A percentile compares a stretch with the other conserved stretches of the same genome.
These are phyloP conservation scores for Quercus phellos DNA, from an alignment of 331 rosid species.

Conservation along the genomic window DNA sequence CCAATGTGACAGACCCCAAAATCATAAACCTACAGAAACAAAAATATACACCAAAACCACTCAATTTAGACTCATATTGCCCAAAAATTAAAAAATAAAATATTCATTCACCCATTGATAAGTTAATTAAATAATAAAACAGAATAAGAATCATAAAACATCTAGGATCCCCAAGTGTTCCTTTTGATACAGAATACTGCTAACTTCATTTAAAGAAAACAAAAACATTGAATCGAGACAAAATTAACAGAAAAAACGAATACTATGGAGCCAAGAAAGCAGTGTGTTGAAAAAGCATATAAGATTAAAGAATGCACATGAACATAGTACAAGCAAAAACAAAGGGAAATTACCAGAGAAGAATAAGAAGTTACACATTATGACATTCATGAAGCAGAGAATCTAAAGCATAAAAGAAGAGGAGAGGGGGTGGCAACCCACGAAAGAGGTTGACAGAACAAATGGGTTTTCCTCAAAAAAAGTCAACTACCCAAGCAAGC, in stretches of 20 bases:
- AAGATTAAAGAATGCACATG: background rate
- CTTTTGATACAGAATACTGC: background rate
- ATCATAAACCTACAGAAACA: conserved; percentile 18
- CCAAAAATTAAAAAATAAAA: background rate
- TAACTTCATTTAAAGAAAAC: background rate
- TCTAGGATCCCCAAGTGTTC: background rate
- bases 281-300: background rate
- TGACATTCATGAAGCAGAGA: conserved; percentile 13
- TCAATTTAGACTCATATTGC: background rate
- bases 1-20: conserved; percentile 24
- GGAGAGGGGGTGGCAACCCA: conserved; percentile 27
- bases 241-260: background rate
- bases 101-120: background rate
- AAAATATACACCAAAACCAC: background rate
- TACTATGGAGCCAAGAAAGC: background rate
- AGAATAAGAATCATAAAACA: background rate
- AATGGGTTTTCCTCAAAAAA: conserved; percentile 32
- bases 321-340: background rate
- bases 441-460: conserved; percentile 32
- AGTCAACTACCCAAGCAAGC: conserved; percentile 40
- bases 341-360: background rate
- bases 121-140: background rate
- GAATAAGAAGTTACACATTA: background rate
- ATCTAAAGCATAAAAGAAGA: conserved; percentile 21
- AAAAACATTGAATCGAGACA: background rate